Evolutionary conservation across 257 asterid species (phyloP).

Genomic region (Handroanthus guayacan): DNA sequence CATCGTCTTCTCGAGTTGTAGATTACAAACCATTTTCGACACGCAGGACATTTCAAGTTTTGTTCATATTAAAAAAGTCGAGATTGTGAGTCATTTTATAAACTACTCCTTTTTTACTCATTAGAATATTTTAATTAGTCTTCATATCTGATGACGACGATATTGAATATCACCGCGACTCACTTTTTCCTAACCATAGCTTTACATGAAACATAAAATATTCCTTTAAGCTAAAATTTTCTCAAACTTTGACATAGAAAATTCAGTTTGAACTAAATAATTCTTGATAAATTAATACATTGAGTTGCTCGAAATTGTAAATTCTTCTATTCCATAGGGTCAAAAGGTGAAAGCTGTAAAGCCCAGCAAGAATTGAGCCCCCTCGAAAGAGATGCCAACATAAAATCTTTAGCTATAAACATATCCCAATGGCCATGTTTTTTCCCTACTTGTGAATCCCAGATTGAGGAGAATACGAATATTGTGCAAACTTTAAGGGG

Average conservation of each 20-base stretch:
- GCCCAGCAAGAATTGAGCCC: background rate
- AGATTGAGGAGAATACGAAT: constrained; percentile 41
- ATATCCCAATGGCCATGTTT: constrained; percentile 22
- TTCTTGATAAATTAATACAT: background rate
- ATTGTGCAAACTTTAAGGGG: constrained; percentile 20
- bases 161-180: no score
- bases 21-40: no score
- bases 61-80: no score
- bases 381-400: constrained; percentile 35
- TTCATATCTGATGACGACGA: no score
- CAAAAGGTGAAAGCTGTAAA: background rate
- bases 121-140: no score
- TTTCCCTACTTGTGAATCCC: constrained; percentile 25
- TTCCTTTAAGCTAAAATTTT: constrained; percentile 9
- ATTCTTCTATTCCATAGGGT: background rate
- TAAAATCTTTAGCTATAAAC: constrained; percentile 1
- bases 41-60: no score
- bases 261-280: background rate
- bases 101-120: no score
- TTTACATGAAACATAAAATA: background rate
- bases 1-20: no score
- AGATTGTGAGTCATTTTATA: no score
- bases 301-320: background rate
- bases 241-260: background rate
- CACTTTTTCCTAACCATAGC: background rate